Evolutionary conservation across 176 grass and related monocot species (phyloP).

Genomic region (Alopecurus myosuroides): DNA sequence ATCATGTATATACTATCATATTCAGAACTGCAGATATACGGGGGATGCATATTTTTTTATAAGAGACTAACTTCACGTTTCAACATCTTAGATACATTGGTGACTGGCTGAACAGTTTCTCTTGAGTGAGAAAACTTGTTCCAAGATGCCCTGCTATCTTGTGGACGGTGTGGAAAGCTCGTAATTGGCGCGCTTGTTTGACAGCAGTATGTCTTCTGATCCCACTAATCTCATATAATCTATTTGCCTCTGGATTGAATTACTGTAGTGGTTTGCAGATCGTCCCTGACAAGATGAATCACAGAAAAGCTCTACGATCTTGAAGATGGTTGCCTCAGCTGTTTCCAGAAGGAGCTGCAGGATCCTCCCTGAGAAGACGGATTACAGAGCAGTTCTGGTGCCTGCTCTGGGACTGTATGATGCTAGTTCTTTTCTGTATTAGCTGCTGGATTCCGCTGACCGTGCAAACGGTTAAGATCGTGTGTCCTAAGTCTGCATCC

Average conservation of each 20-base stretch:
- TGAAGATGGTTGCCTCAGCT: background rate
- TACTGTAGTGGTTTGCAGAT: background rate
- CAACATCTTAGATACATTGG: background rate
- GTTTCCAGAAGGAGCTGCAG: background rate
- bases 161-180: background rate
- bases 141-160: background rate
- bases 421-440: background rate
- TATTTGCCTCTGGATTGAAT: background rate
- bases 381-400: background rate
- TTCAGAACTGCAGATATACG: background rate
- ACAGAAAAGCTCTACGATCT: background rate
- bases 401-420: background rate
- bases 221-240: background rate
- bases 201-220: background rate
- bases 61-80: background rate
- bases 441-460: background rate
- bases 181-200: background rate
- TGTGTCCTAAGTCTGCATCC: background rate
- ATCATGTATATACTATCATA: background rate
- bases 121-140: background rate
- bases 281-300: background rate
- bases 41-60: background rate
- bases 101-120: background rate
- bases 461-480: background rate
- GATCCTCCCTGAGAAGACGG: background rate